phyloP scores from a whole-genome alignment of 2,329 filamentous ascomycete genomes.

The Graphilbum fragrans region DNA sequence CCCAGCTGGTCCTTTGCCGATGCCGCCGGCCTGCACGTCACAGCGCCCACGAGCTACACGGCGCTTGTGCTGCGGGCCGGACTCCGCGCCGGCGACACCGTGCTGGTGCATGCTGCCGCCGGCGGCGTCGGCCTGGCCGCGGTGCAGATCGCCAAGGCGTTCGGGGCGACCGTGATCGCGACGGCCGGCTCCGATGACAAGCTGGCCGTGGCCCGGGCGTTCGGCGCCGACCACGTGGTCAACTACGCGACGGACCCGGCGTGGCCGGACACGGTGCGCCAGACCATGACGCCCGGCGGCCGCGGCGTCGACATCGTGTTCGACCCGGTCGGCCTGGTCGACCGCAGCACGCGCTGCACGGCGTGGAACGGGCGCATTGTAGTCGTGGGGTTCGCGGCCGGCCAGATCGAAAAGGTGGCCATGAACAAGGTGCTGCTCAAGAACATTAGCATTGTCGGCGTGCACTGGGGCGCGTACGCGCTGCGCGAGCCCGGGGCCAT shows the following conservation, averaged over 20 bases:
- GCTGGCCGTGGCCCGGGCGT: conserved; percentile 63
- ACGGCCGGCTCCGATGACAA: conserved; percentile 77
- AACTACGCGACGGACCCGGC: conserved; percentile 58
- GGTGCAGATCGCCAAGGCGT: conserved; percentile 87
- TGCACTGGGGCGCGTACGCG: conserved; percentile 85
- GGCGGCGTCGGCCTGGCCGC: conserved; percentile 86
- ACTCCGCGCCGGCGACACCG: conserved; percentile 69
- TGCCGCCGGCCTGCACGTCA: conserved; percentile 82
- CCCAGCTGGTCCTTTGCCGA: conserved; percentile 72
- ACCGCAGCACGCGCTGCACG: conserved; percentile 78
- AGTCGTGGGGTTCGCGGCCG: conserved; percentile 80
- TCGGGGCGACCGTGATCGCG: conserved; percentile 84
- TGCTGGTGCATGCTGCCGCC: conserved; percentile 84
- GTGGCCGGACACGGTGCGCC: conserved; percentile 61
- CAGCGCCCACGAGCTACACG: conserved; percentile 80
- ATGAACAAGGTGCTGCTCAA: conserved; percentile 89
- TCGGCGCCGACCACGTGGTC: conserved; percentile 74
- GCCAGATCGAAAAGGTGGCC: conserved; percentile 79
- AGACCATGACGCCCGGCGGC: conserved; percentile 60
- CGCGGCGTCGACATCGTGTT: conserved; percentile 83
- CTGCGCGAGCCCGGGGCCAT: conserved; percentile 60
- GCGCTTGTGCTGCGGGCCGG: conserved; percentile 68
- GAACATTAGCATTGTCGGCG: conserved; percentile 79
- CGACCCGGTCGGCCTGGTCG: conserved; percentile 85
- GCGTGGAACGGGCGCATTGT: conserved; percentile 86